Evolutionary conservation across 2,329 filamentous ascomycete genomes (phyloP).

Genomic region (Phaeomoniella chlamydospora): DNA sequence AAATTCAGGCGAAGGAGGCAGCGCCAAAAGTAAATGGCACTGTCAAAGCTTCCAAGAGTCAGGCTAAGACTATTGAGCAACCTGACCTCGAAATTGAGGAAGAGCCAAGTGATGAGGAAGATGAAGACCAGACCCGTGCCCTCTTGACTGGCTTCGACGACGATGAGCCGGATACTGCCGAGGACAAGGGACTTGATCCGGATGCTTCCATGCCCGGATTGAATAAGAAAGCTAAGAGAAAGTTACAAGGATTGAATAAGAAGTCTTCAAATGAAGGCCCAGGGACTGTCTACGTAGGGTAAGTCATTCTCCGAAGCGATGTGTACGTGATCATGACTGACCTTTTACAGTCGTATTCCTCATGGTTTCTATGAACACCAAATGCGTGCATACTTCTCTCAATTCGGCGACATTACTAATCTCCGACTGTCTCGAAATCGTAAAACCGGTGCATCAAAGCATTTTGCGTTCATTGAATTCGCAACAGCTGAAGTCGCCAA

Average conservation of each 20-base stretch:
- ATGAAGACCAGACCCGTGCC: conserved; percentile 38
- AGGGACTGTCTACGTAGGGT: conserved; percentile 77
- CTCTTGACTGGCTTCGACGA: conserved; percentile 42
- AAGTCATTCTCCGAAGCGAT: conserved; percentile 12
- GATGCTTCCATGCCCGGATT: conserved; percentile 26
- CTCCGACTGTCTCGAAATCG: conserved; percentile 83
- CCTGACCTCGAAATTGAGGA: conserved; percentile 12
- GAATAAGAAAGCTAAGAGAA: conserved; percentile 31
- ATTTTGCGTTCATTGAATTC: conserved; percentile 93
- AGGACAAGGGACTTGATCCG: conserved; percentile 30
- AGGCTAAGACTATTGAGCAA: conserved; percentile 10
- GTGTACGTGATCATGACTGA: conserved; percentile 7
- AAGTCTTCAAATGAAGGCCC: conserved; percentile 32
- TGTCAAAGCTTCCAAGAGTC: conserved; percentile 9
- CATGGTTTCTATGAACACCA: conserved; percentile 96
- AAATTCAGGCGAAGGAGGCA: conserved; percentile 12
- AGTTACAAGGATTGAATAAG: conserved; percentile 35
- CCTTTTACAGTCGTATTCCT: conserved; percentile 51
- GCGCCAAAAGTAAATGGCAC: conserved; percentile 1
- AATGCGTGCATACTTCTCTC: conserved; percentile 84
- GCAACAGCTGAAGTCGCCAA: conserved; percentile 61
- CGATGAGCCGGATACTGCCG: conserved; percentile 33
- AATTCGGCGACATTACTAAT: conserved; percentile 71
- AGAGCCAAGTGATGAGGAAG: conserved; percentile 19
- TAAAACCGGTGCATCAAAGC: conserved; percentile 79